Evolutionary conservation across 495 filamentous ascomycete genomes (phyloP).

Genomic region (Penicillium goetzii): DNA sequence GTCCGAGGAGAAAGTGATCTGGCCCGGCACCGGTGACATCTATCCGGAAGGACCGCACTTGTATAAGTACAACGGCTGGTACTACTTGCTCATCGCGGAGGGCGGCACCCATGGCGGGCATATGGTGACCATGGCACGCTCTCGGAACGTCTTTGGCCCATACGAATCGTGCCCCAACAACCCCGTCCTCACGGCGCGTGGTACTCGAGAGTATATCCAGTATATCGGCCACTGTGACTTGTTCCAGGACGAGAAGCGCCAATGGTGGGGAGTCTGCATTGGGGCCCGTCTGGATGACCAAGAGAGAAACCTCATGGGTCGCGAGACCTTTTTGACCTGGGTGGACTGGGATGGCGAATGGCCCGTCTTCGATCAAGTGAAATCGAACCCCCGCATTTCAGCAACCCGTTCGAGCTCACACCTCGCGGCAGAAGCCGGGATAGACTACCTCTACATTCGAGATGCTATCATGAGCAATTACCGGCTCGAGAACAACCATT

Average conservation of each 20-base stretch:
- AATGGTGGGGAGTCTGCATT: slow-evolving; percentile 5
- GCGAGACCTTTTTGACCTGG: slow-evolving; percentile 5
- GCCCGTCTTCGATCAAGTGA: slow-evolving; percentile 5
- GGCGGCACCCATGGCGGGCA: slow-evolving; percentile 58
- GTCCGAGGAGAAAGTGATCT: neutral
- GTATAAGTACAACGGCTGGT: slow-evolving; percentile 61
- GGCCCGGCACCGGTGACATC: neutral
- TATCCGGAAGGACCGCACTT: slow-evolving; percentile 25
- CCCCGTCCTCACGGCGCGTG: slow-evolving; percentile 55
- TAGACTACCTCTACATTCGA: slow-evolving; percentile 7
- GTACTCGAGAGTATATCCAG: slow-evolving; percentile 41
- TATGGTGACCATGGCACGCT: slow-evolving; percentile 58
- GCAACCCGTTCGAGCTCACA: neutral
- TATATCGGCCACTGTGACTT: slow-evolving; percentile 18
- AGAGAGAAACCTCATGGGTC: neutral
- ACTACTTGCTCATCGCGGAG: slow-evolving; percentile 65
- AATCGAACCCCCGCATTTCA: neutral
- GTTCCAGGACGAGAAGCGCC: neutral
- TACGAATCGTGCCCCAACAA: slow-evolving; percentile 53
- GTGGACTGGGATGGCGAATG: slow-evolving; percentile 1
- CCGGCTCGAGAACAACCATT: neutral
- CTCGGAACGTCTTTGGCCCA: slow-evolving; percentile 52
- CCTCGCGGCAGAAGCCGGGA: neutral
- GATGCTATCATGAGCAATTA: slow-evolving; percentile 1
- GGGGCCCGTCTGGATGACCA: neutral